Base-by-base conservation (phyloP, 2,329 filamentous ascomycete species). In the Teratosphaeria destructans region DNA sequence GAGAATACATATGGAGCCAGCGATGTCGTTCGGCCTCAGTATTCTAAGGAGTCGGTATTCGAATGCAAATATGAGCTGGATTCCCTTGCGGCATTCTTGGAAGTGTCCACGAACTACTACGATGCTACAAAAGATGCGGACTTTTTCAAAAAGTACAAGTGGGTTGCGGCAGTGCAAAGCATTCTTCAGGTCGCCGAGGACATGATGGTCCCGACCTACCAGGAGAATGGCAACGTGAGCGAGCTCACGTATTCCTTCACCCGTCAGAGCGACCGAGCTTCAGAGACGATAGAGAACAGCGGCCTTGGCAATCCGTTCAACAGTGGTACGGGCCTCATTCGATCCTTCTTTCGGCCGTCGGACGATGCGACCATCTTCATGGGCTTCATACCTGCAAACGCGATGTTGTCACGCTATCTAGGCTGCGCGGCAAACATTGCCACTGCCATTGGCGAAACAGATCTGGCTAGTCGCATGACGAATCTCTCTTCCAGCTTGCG, bases 351-450 rank as follows among this genome's bases (percentile, higher is more conserved):
- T 69, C 72, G 79, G 11, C 79, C 79, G 3, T 77, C 76, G 32
- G 79, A 81, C 63, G 78, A 81, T 64, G 65, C 75, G 0, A 79
- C 77, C 6, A 79, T 80, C 55, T 80, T 73, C 62, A 77, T 80
- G 63, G 70, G 78, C 56, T 77, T 77, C 67, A 76, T 80, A 26
- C 78, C 78, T 0, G 71, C 75, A 57, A 82, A 81, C 58, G 90
- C 90, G 86, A 89, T 90, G 86, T 85, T 90, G 64, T 79, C 85
- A 35, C 76, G 81, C 26, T 88, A 85, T 66, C 79, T 91, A 3
- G 74, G 75, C 11, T 75, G 78, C 0, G 75, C 81, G 0, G 76
- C 78, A 16, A 70, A 75, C 5, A 84, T 85, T 65, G 81, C 83
- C 77, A 74, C 71, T 37, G 72, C 74, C 56, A 72, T 85, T 39